Evolutionary conservation across 2,329 filamentous ascomycete species (phyloP), one percentile per base, ranked within the genome.

Genomic region (Harringtonia lauricola): DNA sequence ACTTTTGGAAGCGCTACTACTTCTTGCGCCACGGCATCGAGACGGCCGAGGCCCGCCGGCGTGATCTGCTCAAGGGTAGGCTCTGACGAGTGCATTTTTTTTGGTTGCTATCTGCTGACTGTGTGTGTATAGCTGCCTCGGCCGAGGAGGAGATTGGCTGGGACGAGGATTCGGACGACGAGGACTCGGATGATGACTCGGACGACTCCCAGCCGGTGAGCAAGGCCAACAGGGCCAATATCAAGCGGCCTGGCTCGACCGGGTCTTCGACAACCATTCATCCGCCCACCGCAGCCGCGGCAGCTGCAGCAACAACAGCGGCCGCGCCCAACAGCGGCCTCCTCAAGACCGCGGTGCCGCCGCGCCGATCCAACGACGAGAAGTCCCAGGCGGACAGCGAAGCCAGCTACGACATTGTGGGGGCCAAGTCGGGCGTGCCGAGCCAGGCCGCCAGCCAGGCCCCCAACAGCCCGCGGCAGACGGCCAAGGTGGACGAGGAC

Each of bases 1-100:
- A 83, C 42, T 98, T 98, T 60, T 98, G 92, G 90, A 83, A 76
- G 59, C 75, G 92, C 44, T 98, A 98, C 64, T 96, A 96, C 61
- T 98, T 95, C 68, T 66, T 96, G 50, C 75, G 90, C 55, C 83
- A 94, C 57, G 86, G 92, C 15, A 84, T 98, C 50, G 90, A 96
- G 67, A 89, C 85, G 22, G 89, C 95, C 46, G 92, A 98, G 65
- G 81, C 83, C 56, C 80, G 86, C 61, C 74, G 92, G 60, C 81
- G 83, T 54, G 92, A 98, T 61, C 73, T 98, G 45, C 68, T 98
- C 19, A 94, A 94, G 64, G 90, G 90, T 94, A n/a, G n/a, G n/a
- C n/a, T n/a, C n/a, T n/a, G n/a, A n/a, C n/a, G 69, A 50, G 74
- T 62, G n/a, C n/a, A n/a, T 43, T 17, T 31, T 36, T 45, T 37